Evolutionary conservation across 1,139 yeast genomes (phyloP), one percentile per base, ranked within the genome.

Genomic region (Kodamaea anthophila): DNA sequence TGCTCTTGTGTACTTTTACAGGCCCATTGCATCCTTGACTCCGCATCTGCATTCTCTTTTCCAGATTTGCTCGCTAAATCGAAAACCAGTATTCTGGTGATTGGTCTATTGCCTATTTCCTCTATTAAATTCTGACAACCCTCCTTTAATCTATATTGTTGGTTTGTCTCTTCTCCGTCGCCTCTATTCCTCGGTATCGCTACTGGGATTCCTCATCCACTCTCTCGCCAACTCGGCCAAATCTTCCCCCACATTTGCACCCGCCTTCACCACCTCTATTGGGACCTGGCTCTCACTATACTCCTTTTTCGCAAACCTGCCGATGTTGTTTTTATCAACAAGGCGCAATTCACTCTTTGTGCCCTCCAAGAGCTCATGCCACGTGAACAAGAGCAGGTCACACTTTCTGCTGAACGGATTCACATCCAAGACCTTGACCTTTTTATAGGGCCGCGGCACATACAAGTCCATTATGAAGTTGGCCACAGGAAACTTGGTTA

Each of bases 261-360:
- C 67, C 1, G 96, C 96, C 50, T 86, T 93, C 4, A 91, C 80
- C 18, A 93, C 76, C 44, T 91, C 99, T 31, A 74, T 65, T 0
- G 99, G 98, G 3, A 91, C 96, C 46, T 83, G 88, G 49, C 81
- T 86, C 47, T 88, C 95, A 3, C 94, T 75, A 49, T 84, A 91
- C 33, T 86, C 94, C 42, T 81, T 83, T 1, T 77, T 60, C 0
- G 85, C 80, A 58, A 87, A 85, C 18, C 91, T 64, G 1, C 84
- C 81, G 15, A 82, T 65, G 35, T 81, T 77, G 24, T 76, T 74
- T 42, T 74, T 71, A 3, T 77, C 68, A 9, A 91, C 78, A 9
- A 88, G 53, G 24, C 97, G 60, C n/a, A 88, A 46, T 9, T 57
- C 64, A 6, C 18, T 15, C 2, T 53, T 58, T 12, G 21, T 34